Evolutionary conservation across 345 rosid genomes (phyloP), one percentile per base, ranked within the genome.

Genomic region (Lenwebbia sp.): DNA sequence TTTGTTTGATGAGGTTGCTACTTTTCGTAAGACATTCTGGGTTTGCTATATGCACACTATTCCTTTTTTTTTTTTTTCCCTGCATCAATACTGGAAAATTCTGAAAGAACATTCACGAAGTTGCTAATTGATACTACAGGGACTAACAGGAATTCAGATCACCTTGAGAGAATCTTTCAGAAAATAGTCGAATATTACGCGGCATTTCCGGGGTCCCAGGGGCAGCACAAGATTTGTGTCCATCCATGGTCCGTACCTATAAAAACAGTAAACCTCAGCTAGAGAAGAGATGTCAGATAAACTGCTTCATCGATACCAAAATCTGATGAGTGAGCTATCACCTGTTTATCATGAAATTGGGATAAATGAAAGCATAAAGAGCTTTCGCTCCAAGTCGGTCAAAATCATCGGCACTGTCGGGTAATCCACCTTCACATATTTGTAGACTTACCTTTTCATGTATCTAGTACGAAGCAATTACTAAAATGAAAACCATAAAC

Each of bases 181-280:
- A 87, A 96, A 96, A 87, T 95, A 96, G 92, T 96, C 97, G 83
- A 97, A 96, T 88, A 97, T 91, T 50, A 97, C 97, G 54, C 87
- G 88, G 91, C 99, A 95, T 89, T 88, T 95, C 86, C 91, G 85
- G 51, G 96, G 95, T 86, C 94, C 98, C 81, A 93, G 87, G 5
- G 99, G 99, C 83, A 94, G 85, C 37, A 93, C 96, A 86, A 94
- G 93, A 91, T 97, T 97, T 62, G 99, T 95, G 91, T 97, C 98
- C 98, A 97, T 95, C 99, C 99, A 96, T 84, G 99, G 98, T 88
- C 99, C 99, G 82, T 97, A 96, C 88, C 99, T 95, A 57, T 2
- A 82, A 85, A 54, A 33, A 41, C 30, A 60, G 26, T 13, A 55
- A 82, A 62, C 52, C 58, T 53, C n/a, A 26, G 23, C 13, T n/a